Base-by-base conservation (phyloP, 2,329 filamentous ascomycete genomes). In the Parastagonospora avenae region DNA sequence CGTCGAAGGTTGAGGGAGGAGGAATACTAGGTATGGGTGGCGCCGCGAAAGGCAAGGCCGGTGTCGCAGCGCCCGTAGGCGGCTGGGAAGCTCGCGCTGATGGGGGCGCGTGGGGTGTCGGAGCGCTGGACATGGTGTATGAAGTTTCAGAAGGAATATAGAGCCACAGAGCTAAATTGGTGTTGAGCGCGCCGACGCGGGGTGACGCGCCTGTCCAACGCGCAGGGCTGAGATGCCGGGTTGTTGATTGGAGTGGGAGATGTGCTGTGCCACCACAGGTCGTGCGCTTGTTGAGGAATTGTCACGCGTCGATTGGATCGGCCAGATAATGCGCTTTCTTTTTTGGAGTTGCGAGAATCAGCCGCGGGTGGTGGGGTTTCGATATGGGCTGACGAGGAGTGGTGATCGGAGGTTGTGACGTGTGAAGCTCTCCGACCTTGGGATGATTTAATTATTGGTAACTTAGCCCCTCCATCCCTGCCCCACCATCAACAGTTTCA, bases 1-100 rank as follows among this genome's bases (percentile, higher is more conserved):
- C 85, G 78, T 96, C 92, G 77, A 97, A 91, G 42, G 86, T 85
- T 73, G 92, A 88, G 27, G 92, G 89, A 42, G 90, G 84, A 55
- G 94, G 88, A 48, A 88, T 85, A 2, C 83, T 76, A 29, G 87
- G 82, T 51, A 82, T 49, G 42, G 62, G 38, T 39, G 57, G 52
- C 32, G 64, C 46, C 28, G 63, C 54, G 38, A 57, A 50, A 43
- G 63, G 55, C 35, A 64, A 57, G 4, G 67, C 63, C 15, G 66
- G 66, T 4, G 69, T 70, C 4, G 61, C 63, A 43, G 62, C 50
- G 42, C 63, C 63, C 12, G 70, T 77, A 12, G 69, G 64, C 11
- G 66, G 62, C 14, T 68, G 49, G 15, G 68, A 70, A 39, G 71
- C 62, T n/a, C 61, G 59, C 27, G 63, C 63, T 32, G 71, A 73